These are phyloP conservation scores for Rusavskia elegans DNA, from an alignment of 495 filamentous ascomycete genomes.

Conservation along the genomic window DNA sequence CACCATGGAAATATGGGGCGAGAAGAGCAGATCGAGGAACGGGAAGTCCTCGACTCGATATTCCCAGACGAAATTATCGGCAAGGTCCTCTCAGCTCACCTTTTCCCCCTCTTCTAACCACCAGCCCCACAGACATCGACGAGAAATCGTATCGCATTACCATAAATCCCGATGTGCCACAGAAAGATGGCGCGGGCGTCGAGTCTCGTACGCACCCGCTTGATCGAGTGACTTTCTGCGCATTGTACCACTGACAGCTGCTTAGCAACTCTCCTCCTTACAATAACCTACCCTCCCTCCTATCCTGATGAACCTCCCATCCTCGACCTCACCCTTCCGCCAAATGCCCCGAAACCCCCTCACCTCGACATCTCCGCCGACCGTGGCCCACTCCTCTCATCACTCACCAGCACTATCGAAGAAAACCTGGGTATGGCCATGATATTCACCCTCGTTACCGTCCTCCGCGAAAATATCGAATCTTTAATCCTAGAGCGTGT, in stretches of 20 bases:
- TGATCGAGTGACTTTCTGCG: no score
- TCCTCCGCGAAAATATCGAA: slow-evolving; percentile 79
- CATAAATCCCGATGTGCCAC: slow-evolving; percentile 59
- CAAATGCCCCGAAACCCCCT: slow-evolving; percentile 48
- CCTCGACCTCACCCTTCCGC: slow-evolving; percentile 58
- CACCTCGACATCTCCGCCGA: slow-evolving; percentile 51
- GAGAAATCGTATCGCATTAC: slow-evolving; percentile 74
- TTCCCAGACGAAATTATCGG: slow-evolving; percentile 96
- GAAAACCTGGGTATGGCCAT: slow-evolving; percentile 97
- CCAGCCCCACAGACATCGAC: slow-evolving; percentile 49
- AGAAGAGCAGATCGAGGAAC: slow-evolving; percentile 90
- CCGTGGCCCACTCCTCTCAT: slow-evolving; percentile 49
- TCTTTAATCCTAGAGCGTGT: slow-evolving; percentile 55
- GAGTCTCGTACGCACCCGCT: slow-evolving; percentile 29
- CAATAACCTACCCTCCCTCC: slow-evolving; percentile 67
- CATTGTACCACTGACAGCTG: neutral
- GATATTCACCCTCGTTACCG: slow-evolving; percentile 79
- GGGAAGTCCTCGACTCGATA: slow-evolving; percentile 93
- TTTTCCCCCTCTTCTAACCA: slow-evolving; percentile 5
- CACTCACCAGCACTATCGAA: slow-evolving; percentile 52
- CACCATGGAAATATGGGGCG: slow-evolving; percentile 51
- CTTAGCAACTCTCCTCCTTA: slow-evolving; percentile 52
- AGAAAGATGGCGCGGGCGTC: slow-evolving; percentile 37
- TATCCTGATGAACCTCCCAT: slow-evolving; percentile 78
- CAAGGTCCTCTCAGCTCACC: slow-evolving; percentile 17